These are phyloP conservation scores for Mortierella sp. DNA, from an alignment of 371 early-diverging fungal genomes.

Conservation along the genomic window DNA sequence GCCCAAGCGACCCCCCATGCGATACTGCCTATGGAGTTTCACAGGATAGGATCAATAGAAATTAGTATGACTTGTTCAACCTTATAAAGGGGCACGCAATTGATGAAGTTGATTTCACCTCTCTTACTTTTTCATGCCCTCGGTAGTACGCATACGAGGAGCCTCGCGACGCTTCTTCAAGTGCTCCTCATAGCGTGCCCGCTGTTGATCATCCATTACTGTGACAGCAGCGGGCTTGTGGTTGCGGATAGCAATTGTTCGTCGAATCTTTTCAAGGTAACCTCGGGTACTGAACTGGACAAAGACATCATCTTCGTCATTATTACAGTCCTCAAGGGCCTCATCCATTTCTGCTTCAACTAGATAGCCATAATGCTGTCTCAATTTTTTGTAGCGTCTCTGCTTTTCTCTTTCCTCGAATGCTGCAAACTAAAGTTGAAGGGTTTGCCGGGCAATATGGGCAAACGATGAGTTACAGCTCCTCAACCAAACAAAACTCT, in stretches of 20 bases:
- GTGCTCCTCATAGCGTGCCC: conserved; percentile 83
- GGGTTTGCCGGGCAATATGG: too few relatives aligned
- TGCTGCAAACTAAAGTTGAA: conserved; percentile 72
- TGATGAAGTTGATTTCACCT: too few relatives aligned
- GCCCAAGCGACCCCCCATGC: conserved; percentile 83
- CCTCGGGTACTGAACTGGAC: conserved; percentile 79
- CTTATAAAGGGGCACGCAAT: too few relatives aligned
- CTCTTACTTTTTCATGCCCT: conserved; percentile 80
- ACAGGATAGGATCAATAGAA: background rate
- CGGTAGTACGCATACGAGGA: conserved; percentile 81
- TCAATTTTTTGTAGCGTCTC: conserved; percentile 80
- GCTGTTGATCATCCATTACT: conserved; percentile 83
- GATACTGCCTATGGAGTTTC: conserved; percentile 65
- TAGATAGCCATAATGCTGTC: conserved; percentile 78
- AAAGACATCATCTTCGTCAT: conserved; percentile 88
- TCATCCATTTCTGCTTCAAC: conserved; percentile 84
- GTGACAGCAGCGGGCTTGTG: conserved; percentile 55
- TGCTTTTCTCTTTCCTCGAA: conserved; percentile 80
- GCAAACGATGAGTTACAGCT: too few relatives aligned
- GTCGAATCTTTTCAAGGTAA: conserved; percentile 77
- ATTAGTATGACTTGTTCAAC: background rate
- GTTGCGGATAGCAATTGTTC: conserved; percentile 71
- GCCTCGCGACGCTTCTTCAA: conserved; percentile 85
- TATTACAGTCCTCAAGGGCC: conserved; percentile 79
- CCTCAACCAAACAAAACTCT: too few relatives aligned